phyloP scores from a whole-genome alignment of 176 grass and related monocot species.

The Juncus inflexus region DNA sequence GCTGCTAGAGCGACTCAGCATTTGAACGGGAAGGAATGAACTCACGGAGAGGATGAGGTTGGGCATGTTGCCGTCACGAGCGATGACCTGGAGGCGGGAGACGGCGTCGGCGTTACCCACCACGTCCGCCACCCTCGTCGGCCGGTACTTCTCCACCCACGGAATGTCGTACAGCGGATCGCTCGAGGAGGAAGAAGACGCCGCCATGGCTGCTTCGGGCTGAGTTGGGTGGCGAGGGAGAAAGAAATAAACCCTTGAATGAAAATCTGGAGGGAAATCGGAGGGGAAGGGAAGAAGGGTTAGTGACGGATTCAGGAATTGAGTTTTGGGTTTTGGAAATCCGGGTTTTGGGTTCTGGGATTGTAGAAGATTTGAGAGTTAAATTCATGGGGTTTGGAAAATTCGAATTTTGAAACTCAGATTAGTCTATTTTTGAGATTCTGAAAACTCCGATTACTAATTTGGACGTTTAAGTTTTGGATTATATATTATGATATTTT shows the following conservation, averaged over 20 bases:
- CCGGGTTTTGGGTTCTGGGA: no score
- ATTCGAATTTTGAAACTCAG: no score
- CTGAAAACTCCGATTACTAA: no score
- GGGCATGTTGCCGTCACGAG: constrained; percentile 91
- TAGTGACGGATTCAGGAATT: no score
- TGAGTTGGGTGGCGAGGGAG: not conserved
- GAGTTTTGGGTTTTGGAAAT: no score
- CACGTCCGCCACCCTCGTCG: constrained; percentile 62
- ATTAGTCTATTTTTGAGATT: no score
- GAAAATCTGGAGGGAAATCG: not conserved
- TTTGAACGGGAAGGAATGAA: no score
- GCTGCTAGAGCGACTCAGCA: not conserved
- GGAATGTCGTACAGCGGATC: constrained; percentile 52
- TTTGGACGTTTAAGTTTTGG: no score
- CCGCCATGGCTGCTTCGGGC: constrained; percentile 33
- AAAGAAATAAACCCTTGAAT: constrained; percentile 17
- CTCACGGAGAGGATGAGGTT: constrained; percentile 96
- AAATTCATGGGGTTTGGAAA: no score
- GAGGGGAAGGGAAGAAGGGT: no score
- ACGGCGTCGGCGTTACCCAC: constrained; percentile 88
- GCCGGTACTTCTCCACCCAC: constrained; percentile 99
- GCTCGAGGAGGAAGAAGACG: constrained; percentile 31
- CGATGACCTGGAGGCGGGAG: constrained; percentile 77
- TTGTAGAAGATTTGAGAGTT: no score
- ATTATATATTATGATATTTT: no score